Conservation (phyloP, 805 yeast species). For the Scheffersomyces stipitis region DNA sequence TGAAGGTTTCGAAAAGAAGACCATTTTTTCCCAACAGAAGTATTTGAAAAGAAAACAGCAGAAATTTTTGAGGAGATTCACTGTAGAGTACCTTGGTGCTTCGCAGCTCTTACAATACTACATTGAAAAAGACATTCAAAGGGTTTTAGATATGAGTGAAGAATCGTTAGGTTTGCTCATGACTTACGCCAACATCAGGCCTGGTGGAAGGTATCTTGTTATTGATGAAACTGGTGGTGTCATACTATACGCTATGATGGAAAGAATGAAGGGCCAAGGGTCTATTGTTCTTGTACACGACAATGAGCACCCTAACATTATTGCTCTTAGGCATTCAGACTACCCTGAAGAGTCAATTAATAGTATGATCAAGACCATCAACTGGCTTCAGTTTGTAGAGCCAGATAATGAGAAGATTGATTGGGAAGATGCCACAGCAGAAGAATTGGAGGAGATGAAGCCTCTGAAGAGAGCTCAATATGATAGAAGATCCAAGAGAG, state of each 20-base stretch:
- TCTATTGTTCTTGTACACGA: constrained; percentile 77
- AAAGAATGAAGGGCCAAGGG: constrained; percentile 82
- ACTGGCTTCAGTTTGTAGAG: constrained; percentile 76
- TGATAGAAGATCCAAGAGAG: constrained; percentile 60
- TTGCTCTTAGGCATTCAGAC: constrained; percentile 66
- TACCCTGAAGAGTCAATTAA: constrained; percentile 52
- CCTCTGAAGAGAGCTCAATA: constrained; percentile 65
- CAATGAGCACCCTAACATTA: constrained; percentile 86
- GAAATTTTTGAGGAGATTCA: constrained; percentile 83
- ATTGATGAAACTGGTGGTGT: constrained; percentile 95
- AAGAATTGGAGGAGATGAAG: constrained; percentile 55
- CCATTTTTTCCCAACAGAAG: constrained; percentile 86
- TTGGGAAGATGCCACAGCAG: constrained; percentile 47
- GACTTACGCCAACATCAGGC: constrained; percentile 76
- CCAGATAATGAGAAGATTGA: constrained; percentile 63
- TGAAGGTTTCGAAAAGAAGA: constrained; percentile 83
- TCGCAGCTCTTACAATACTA: constrained; percentile 71
- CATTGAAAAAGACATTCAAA: constrained; percentile 70
- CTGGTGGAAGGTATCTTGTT: constrained; percentile 86
- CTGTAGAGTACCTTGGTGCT: constrained; percentile 72
- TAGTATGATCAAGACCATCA: constrained; percentile 64
- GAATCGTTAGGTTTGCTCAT: constrained; percentile 80
- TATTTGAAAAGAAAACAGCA: constrained; percentile 88
- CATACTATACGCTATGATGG: constrained; percentile 80
- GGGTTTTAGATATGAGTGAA: constrained; percentile 77